These are phyloP conservation scores for Cymodocea nodosa DNA, from an alignment of 116 monocot genomes.

Conservation along the genomic window DNA sequence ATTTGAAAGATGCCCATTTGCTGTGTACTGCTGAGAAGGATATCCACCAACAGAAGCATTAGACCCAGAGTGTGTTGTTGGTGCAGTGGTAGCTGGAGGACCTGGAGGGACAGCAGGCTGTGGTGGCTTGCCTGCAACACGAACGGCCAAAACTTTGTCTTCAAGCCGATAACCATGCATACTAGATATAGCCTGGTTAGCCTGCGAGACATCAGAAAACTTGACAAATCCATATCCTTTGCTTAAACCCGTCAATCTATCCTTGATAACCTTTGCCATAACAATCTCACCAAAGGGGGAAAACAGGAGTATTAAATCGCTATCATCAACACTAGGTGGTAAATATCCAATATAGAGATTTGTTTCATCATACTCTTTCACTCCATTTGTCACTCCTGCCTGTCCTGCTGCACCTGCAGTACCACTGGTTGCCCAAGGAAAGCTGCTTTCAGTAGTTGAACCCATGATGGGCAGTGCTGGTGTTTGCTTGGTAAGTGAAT, in stretches of 20 bases:
- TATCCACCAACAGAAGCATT: slow-evolving; percentile 35
- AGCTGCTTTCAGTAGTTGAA: slow-evolving; percentile 21
- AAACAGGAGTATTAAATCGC: slow-evolving; percentile 45
- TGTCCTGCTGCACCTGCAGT: slow-evolving; percentile 9
- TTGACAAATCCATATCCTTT: slow-evolving; percentile 92
- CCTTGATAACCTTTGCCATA: slow-evolving; percentile 86
- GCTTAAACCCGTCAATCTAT: slow-evolving; percentile 50
- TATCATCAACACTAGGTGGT: slow-evolving; percentile 56
- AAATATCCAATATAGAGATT: slow-evolving; percentile 72
- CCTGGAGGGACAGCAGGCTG: slow-evolving; percentile 61
- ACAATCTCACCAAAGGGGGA: slow-evolving; percentile 66
- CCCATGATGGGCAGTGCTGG: slow-evolving; percentile 28
- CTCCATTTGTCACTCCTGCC: slow-evolving; percentile 14
- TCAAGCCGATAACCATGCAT: slow-evolving; percentile 75
- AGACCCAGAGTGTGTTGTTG: slow-evolving; percentile 21
- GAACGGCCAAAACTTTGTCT: slow-evolving; percentile 61
- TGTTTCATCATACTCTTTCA: slow-evolving; percentile 57
- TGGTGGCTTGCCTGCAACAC: slow-evolving; percentile 79
- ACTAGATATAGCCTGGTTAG: slow-evolving; percentile 52
- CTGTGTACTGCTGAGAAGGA: slow-evolving; percentile 57
- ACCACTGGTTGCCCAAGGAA: slow-evolving; percentile 34
- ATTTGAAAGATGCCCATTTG: slow-evolving; percentile 24
- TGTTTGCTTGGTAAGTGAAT: slow-evolving; percentile 40
- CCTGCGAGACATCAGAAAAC: slow-evolving; percentile 54
- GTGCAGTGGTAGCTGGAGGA: slow-evolving; percentile 37